Conservation (phyloP, 164 flowering plant genomes). For the Aristolochia fimbriata region DNA sequence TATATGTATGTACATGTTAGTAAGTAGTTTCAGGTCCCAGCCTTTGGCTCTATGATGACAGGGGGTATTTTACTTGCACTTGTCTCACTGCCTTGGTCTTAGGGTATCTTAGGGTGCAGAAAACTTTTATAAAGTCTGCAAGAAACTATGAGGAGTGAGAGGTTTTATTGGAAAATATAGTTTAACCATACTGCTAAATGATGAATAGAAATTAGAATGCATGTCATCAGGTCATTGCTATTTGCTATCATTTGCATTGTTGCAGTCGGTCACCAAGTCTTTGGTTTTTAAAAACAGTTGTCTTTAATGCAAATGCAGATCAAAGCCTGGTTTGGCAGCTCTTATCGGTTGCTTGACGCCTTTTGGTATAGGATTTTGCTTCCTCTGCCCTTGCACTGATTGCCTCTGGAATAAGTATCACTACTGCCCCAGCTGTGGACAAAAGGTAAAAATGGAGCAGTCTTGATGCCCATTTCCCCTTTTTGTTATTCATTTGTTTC, state of each 20-base stretch:
- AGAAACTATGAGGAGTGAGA: not conserved
- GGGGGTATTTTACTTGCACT: too few relatives aligned
- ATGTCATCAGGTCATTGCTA: not conserved
- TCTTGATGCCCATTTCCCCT: not conserved
- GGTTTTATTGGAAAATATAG: not conserved
- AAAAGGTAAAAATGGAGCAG: slow-evolving; percentile 39
- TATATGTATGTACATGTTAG: too few relatives aligned
- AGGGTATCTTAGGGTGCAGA: too few relatives aligned
- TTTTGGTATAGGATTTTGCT: slow-evolving; percentile 66
- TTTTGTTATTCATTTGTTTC: not conserved
- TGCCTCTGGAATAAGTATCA: slow-evolving; percentile 98
- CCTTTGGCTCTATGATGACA: too few relatives aligned
- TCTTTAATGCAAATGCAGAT: slow-evolving; percentile 27
- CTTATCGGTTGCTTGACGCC: slow-evolving; percentile 91
- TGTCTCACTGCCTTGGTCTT: too few relatives aligned
- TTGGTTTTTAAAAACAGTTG: not conserved
- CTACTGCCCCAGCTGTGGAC: slow-evolving; percentile 66
- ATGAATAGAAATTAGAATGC: not conserved
- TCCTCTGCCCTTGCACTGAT: slow-evolving; percentile 88
- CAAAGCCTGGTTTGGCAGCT: slow-evolving; percentile 78
- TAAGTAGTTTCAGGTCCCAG: too few relatives aligned
- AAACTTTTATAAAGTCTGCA: too few relatives aligned
- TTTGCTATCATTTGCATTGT: not conserved
- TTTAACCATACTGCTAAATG: not conserved
- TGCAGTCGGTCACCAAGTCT: too few relatives aligned